Conservation (phyloP, 352 stramenopile species). For the Pythium grandisporangium region DNA sequence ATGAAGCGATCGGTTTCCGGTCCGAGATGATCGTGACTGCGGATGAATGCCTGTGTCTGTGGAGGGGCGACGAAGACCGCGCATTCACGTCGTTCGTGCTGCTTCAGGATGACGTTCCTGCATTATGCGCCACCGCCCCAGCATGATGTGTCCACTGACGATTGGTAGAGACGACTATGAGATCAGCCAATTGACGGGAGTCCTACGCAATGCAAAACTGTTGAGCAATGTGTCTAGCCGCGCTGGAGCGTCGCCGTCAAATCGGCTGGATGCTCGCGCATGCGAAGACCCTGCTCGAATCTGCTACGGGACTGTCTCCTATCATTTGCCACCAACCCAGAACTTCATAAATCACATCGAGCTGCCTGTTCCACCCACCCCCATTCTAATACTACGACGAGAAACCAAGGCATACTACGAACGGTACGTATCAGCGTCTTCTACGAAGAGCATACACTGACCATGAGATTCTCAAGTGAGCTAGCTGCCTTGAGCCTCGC, state of each 20-base stretch:
- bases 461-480: too few relatives aligned
- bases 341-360: too few relatives aligned
- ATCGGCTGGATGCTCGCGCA: slow-evolving; percentile 17
- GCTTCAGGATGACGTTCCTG: slow-evolving; percentile 45
- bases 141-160: too few relatives aligned
- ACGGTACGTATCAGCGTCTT: too few relatives aligned
- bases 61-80: slow-evolving; percentile 50
- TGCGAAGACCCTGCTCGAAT: background rate
- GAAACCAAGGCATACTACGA: too few relatives aligned
- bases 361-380: too few relatives aligned
- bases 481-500: too few relatives aligned
- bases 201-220: background rate
- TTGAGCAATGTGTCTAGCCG: background rate
- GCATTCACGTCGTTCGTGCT: slow-evolving; percentile 63
- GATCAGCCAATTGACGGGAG: background rate
- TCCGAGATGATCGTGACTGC: slow-evolving; percentile 41
- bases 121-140: slow-evolving; percentile 18
- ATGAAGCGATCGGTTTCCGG: slow-evolving; percentile 46
- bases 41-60: slow-evolving; percentile 44
- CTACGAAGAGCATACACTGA: too few relatives aligned
- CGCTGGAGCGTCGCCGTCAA: slow-evolving; percentile 21
- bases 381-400: too few relatives aligned
- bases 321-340: too few relatives aligned
- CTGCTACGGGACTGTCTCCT: too few relatives aligned
- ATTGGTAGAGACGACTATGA: background rate